These are phyloP conservation scores for Nakataea oryzae DNA, from an alignment of 2,329 filamentous ascomycete species.

Conservation along the genomic window DNA sequence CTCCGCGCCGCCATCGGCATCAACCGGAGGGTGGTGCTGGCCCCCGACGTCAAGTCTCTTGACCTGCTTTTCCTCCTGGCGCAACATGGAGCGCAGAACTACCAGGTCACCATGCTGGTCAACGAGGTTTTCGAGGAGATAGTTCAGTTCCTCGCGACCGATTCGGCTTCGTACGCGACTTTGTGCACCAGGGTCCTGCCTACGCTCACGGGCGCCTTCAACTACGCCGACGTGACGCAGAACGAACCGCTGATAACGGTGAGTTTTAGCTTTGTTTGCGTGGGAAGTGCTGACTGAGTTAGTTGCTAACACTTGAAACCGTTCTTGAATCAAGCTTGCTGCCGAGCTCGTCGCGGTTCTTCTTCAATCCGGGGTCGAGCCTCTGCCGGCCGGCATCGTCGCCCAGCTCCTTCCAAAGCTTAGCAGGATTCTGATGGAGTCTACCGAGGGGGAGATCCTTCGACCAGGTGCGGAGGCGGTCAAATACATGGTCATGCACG, in stretches of 20 bases:
- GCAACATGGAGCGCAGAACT: slow-evolving; percentile 79
- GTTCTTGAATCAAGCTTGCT: slow-evolving; percentile 37
- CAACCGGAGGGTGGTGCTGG: slow-evolving; percentile 64
- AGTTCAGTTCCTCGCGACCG: slow-evolving; percentile 51
- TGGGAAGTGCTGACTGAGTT: background rate
- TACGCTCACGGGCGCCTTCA: slow-evolving; percentile 78
- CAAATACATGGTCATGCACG: slow-evolving; percentile 82
- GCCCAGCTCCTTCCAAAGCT: slow-evolving; percentile 80
- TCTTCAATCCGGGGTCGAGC: slow-evolving; percentile 72
- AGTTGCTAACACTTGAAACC: background rate
- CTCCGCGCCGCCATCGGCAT: slow-evolving; percentile 74
- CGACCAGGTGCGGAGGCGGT: slow-evolving; percentile 78
- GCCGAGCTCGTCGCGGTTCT: slow-evolving; percentile 75
- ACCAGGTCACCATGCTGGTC: slow-evolving; percentile 80
- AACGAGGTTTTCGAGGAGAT: slow-evolving; percentile 89
- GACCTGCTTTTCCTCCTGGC: slow-evolving; percentile 82
- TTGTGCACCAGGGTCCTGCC: slow-evolving; percentile 82
- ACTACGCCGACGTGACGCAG: slow-evolving; percentile 75
- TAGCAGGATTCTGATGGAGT: slow-evolving; percentile 69
- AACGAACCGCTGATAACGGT: slow-evolving; percentile 75
- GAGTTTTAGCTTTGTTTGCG: slow-evolving; percentile 17
- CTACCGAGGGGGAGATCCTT: slow-evolving; percentile 78
- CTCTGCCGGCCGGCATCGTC: slow-evolving; percentile 79
- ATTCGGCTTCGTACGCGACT: slow-evolving; percentile 59
- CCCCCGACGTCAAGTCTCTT: slow-evolving; percentile 61